Conservation (phyloP, 352 stramenopile species). For the Globisporangium parvum region DNA sequence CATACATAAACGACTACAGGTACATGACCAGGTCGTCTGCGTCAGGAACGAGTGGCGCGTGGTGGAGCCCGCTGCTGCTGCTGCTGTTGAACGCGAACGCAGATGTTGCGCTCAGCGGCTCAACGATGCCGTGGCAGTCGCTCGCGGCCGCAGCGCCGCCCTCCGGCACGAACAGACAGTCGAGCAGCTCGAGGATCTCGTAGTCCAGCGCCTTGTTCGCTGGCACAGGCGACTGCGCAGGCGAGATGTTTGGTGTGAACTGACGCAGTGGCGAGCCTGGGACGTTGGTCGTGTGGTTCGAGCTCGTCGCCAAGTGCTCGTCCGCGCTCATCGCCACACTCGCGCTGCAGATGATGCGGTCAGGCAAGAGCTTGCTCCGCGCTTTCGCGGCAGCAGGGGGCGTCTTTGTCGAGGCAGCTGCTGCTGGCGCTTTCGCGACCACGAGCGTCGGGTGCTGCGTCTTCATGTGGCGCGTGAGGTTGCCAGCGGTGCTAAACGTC, state of each 20-base stretch:
- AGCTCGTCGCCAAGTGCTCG: background rate
- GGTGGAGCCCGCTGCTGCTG: background rate
- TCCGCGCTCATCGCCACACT: background rate
- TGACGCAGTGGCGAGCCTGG: background rate
- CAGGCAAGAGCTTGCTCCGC: background rate
- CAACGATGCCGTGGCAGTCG: constrained; percentile 1
- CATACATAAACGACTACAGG: too few relatives aligned
- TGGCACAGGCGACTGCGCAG: background rate
- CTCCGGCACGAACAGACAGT: constrained; percentile 12
- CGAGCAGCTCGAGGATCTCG: constrained; percentile 17
- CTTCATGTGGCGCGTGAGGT: constrained; percentile 64
- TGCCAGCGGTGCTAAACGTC: constrained; percentile 61
- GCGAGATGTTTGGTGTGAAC: background rate
- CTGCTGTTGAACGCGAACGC: background rate
- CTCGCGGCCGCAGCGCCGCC: background rate
- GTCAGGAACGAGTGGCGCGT: too few relatives aligned
- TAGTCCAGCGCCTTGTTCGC: constrained; percentile 10
- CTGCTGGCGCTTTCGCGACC: constrained; percentile 2
- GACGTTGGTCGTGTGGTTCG: background rate
- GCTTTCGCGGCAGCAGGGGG: background rate
- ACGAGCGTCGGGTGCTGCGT: constrained; percentile 37
- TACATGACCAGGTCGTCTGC: too few relatives aligned
- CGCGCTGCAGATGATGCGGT: constrained; percentile 2
- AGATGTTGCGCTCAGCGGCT: background rate
- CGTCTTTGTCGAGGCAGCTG: background rate